Conservation (phyloP, 495 filamentous ascomycete species). For the Coniosporium apollinis region DNA sequence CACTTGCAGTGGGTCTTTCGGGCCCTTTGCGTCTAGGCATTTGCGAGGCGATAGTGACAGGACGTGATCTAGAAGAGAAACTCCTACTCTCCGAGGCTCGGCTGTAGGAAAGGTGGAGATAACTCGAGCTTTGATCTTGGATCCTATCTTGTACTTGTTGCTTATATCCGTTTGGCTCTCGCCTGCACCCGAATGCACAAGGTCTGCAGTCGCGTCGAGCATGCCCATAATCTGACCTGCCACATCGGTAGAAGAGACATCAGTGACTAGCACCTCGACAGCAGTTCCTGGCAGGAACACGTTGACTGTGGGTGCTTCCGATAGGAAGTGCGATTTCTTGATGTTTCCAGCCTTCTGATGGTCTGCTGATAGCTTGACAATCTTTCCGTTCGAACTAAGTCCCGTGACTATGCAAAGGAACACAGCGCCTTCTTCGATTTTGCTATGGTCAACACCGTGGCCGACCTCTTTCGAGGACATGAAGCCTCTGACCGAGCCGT, state of each 20-base stretch:
- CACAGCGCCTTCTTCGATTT: conserved; percentile 62
- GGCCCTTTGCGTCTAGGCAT: conserved; percentile 13
- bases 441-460: conserved; percentile 35
- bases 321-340: conserved; percentile 51
- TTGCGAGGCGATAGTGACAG: conserved; percentile 37
- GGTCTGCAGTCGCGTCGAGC: conserved; percentile 73
- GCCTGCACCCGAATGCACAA: conserved; percentile 66
- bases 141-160: conserved; percentile 59
- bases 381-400: conserved; percentile 57
- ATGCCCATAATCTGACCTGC: conserved; percentile 85
- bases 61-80: conserved; percentile 75
- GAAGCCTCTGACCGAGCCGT: conserved; percentile 56
- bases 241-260: conserved; percentile 41
- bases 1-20: conserved; percentile 30
- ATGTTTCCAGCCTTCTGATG: conserved; percentile 45
- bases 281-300: conserved; percentile 80
- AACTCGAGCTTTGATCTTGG: conserved; percentile 71
- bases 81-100: conserved; percentile 64
- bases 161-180: conserved; percentile 48
- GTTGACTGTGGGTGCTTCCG: conserved; percentile 67
- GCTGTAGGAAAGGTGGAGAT: conserved; percentile 66
- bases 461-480: conserved; percentile 76
- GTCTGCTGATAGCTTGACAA: conserved; percentile 73
- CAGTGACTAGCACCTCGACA: conserved; percentile 69
- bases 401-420: conserved; percentile 69